Evolutionary conservation across 495 filamentous ascomycete genomes (phyloP).

Genomic region (Articulospora tetracladia): DNA sequence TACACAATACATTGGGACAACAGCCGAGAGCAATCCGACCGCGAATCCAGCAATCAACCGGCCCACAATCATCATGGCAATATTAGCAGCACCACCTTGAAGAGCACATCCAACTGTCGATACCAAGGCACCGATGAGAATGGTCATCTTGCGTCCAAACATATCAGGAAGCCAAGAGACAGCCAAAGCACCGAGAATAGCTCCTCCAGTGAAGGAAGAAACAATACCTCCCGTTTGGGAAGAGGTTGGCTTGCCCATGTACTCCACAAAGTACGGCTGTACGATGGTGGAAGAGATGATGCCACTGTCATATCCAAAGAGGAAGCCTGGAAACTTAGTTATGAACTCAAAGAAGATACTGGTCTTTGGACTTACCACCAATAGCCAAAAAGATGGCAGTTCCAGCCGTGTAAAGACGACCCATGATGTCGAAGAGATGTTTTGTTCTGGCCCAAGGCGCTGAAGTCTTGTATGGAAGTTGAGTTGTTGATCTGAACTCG

Average conservation of each 20-base stretch:
- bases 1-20: conserved; percentile 40
- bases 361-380: not conserved
- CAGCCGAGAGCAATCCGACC: conserved; percentile 30
- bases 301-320: conserved; percentile 20
- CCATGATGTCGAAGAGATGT: no score
- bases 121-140: conserved; percentile 15
- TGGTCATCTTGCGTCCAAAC: conserved; percentile 15
- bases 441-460: no score
- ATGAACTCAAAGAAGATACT: no score
- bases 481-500: no score
- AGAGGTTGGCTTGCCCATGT: conserved; percentile 9
- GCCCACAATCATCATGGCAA: conserved; percentile 26
- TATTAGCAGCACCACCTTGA: conserved; percentile 14
- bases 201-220: conserved; percentile 15
- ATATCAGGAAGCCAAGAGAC: conserved; percentile 15
- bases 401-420: not conserved
- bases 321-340: no score
- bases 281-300: conserved; percentile 16
- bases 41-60: conserved; percentile 45
- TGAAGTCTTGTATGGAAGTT: no score
- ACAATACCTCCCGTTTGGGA: conserved; percentile 13
- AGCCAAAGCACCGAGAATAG: conserved; percentile 16
- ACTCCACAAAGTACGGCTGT: conserved; percentile 8
- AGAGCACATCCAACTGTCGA: conserved; percentile 19
- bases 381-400: not conserved